These are phyloP conservation scores for Aspergillus sclerotialis DNA, from an alignment of 2,329 filamentous ascomycete species.

Conservation along the genomic window DNA sequence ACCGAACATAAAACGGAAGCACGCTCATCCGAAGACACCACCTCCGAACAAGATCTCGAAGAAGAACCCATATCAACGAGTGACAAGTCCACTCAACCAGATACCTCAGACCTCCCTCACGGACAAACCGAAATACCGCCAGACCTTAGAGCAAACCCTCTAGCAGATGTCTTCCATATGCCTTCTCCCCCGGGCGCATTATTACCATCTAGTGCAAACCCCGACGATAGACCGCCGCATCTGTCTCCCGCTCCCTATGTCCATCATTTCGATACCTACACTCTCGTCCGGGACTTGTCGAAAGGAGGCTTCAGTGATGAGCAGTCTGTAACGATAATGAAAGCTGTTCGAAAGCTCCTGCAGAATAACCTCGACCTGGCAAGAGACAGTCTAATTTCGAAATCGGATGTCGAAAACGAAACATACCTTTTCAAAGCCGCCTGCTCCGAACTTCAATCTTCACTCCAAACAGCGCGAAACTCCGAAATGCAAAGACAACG, in stretches of 20 bases:
- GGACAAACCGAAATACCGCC: constrained; percentile 4
- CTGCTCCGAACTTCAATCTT: constrained; percentile 82
- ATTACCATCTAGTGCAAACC: constrained; percentile 17
- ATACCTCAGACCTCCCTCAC: constrained; percentile 5
- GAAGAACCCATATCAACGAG: constrained; percentile 15
- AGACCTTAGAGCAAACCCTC: constrained; percentile 15
- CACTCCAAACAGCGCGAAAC: constrained; percentile 71
- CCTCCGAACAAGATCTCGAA: constrained; percentile 13
- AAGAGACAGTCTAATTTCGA: constrained; percentile 72
- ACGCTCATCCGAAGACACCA: constrained; percentile 8
- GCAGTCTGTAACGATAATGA: constrained; percentile 85
- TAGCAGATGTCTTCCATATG: constrained; percentile 37
- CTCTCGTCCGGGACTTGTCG: constrained; percentile 72
- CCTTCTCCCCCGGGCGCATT: constrained; percentile 31
- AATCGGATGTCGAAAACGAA: constrained; percentile 91
- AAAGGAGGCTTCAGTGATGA: constrained; percentile 62
- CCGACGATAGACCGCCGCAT: constrained; percentile 53
- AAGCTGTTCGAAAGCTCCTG: constrained; percentile 72
- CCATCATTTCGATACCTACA: constrained; percentile 95
- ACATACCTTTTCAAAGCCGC: constrained; percentile 90
- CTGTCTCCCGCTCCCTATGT: constrained; percentile 67
- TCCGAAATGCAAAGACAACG: constrained; percentile 73
- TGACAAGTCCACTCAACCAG: neutral
- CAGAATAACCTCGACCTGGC: constrained; percentile 75
- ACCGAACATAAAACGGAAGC: constrained; percentile 8